Conservation (phyloP, 1,284 basidiomycete species). For the Cryptococcus maquisensis region DNA sequence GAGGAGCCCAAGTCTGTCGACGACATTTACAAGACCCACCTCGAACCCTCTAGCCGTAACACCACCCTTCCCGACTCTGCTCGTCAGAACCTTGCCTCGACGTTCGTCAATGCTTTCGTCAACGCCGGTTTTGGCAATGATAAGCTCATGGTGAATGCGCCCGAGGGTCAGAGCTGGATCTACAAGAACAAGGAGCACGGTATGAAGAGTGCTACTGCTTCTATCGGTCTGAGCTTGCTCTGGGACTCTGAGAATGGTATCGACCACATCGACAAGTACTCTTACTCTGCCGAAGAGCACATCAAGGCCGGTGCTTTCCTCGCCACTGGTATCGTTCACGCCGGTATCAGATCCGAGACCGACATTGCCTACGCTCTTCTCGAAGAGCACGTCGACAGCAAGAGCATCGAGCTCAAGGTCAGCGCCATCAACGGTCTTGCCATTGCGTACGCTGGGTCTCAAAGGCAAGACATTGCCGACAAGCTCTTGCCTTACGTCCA, state of each 20-base stretch:
- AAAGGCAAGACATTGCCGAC: slow-evolving; percentile 78
- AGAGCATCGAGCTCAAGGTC: slow-evolving; percentile 75
- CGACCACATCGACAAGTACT: slow-evolving; percentile 95
- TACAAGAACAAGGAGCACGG: slow-evolving; percentile 99
- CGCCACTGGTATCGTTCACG: slow-evolving; percentile 90
- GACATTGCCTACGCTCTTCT: slow-evolving; percentile 91
- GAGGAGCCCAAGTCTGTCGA: slow-evolving; percentile 86
- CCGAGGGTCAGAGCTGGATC: slow-evolving; percentile 95
- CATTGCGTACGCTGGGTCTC: slow-evolving; percentile 89
- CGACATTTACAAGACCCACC: slow-evolving; percentile 95
- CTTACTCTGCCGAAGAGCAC: slow-evolving; percentile 91
- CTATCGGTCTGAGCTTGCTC: slow-evolving; percentile 83
- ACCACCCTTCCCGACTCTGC: slow-evolving; percentile 84
- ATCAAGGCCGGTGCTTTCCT: slow-evolving; percentile 97
- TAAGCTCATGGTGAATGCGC: slow-evolving; percentile 93
- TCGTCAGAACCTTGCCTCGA: slow-evolving; percentile 88
- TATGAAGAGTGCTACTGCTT: slow-evolving; percentile 95
- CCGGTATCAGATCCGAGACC: slow-evolving; percentile 84
- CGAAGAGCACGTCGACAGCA: slow-evolving; percentile 86
- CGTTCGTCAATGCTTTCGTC: slow-evolving; percentile 98
- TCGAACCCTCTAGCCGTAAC: slow-evolving; percentile 67
- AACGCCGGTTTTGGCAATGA: slow-evolving; percentile 99
- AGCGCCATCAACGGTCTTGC: slow-evolving; percentile 86
- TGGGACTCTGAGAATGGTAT: slow-evolving; percentile 97
- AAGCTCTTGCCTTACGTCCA: slow-evolving; percentile 73